Base-by-base conservation (phyloP, 148 eudicot species). In the Drosera capensis region DNA sequence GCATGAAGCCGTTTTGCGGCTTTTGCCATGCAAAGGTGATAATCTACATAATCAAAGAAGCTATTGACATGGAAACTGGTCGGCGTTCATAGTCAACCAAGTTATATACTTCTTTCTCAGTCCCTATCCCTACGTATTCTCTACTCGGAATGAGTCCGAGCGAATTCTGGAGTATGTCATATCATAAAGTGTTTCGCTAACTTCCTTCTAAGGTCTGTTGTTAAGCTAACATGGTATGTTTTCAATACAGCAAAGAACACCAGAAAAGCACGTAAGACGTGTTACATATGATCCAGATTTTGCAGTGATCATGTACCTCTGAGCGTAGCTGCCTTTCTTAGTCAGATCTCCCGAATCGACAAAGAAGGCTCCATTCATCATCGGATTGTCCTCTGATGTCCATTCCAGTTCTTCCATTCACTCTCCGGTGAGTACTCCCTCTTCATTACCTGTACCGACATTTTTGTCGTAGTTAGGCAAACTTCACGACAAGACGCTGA, bases 291-390 rank as follows among this genome's bases (percentile, higher is more conserved):
- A 7, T 30, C 75, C 75, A 0, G 67, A 60, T 43, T 56, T 70
- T 13, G 64, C 12, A 46, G 48, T 34, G 21, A 70, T 57, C 6
- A 63, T 20, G 47, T 60, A 67, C 20, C 56, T 21, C 8, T 25
- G 35, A 7, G 42, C 8, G 52, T 60, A 65, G n/a, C 54, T 60
- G 23, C 48, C 45, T 21, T 49, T 28, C 30, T 19, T 43, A 8
- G 46, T 49, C 42, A 26, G 35, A 41, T 49, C 41, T 20, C 81
- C 81, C 2, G 81, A 75, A 30, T 68, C 68, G 1, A 68, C 61
- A 45, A 75, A 75, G 59, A 49, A 68, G 14, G 81, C 81, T 30
- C 81, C 81, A 25, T 71, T 71, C 18, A 75, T 9, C 51, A 75
- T 59, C 8, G 38, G 15, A 37, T 75, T 77, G 0, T 55, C 46